Evolutionary conservation across 139 green algal species (phyloP), one percentile per base, ranked within the genome.

Genomic region (Gonium pectorale): DNA sequence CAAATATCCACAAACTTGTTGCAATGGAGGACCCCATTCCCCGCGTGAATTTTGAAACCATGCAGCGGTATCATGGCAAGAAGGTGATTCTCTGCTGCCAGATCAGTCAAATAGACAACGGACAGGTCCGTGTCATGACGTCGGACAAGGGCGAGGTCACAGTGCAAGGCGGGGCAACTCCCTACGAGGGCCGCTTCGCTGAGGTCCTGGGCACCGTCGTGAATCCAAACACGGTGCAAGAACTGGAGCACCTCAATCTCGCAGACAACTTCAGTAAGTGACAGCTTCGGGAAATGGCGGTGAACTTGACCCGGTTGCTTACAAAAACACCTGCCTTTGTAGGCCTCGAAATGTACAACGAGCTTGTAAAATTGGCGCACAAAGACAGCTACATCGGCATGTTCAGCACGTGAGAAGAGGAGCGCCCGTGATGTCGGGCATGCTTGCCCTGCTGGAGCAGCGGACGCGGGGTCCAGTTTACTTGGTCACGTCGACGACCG

Each of bases 401-500:
- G 64, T 85, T 85, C 64, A 67, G 44, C 69, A 41, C 51, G 31
- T 86, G 60, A 80, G 46, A 6, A 35, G 27, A 0, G 62, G n/a
- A 35, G 63, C 31, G n/a, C n/a, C n/a, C n/a, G n/a, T n/a, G n/a
- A n/a, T n/a, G n/a, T n/a, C n/a, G n/a, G n/a, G n/a, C n/a, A n/a
- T n/a, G n/a, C n/a, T n/a, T n/a, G n/a, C n/a, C n/a, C n/a, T n/a
- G n/a, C n/a, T n/a, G n/a, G n/a, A n/a, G n/a, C n/a, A n/a, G n/a
- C n/a, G n/a, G n/a, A n/a, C n/a, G n/a, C n/a, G n/a, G n/a, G n/a
- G n/a, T 46, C 41, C 49, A 54, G 11, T 38, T 64, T 44, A 86
- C 41, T 73, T 67, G 26, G 59, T 56, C 2, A 91, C 54, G 44
- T 94, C 86, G n/a, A 92, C 80, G 5, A 94, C 86, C 5, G 66